Conservation (phyloP, 768 basidiomycete genomes). For the Clavulina sp. region DNA sequence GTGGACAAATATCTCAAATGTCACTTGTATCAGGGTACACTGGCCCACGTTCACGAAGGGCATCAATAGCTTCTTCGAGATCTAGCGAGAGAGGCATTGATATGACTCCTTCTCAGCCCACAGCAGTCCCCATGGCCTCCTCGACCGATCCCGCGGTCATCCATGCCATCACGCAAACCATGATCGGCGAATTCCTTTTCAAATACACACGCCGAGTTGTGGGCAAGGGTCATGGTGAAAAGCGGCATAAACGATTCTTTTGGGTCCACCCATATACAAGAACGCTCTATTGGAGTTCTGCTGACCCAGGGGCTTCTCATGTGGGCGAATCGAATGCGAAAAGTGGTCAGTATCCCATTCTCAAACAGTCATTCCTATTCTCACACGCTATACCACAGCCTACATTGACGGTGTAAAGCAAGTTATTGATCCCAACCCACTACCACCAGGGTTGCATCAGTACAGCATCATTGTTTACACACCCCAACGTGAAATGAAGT, state of each 20-base stretch:
- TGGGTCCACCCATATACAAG: slow-evolving; percentile 99
- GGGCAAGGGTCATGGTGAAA: slow-evolving; percentile 80
- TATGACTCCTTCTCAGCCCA: slow-evolving; percentile 2
- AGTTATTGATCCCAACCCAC: slow-evolving; percentile 89
- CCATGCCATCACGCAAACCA: slow-evolving; percentile 96
- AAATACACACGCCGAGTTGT: slow-evolving; percentile 87
- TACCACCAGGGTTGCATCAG: slow-evolving; percentile 83
- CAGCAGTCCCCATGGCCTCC: slow-evolving; percentile 17
- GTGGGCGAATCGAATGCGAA: slow-evolving; percentile 88
- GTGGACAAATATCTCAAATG: slow-evolving; percentile 40
- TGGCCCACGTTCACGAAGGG: slow-evolving; percentile 51
- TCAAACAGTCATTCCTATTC: slow-evolving; percentile 1
- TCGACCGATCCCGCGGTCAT: slow-evolving; percentile 81
- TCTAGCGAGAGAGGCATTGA: slow-evolving; percentile 11
- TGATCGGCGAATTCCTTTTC: slow-evolving; percentile 98
- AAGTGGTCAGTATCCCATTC: slow-evolving; percentile 53
- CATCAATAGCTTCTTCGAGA: slow-evolving; percentile 56
- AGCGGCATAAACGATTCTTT: slow-evolving; percentile 88
- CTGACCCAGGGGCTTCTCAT: slow-evolving; percentile 77
- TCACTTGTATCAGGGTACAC: slow-evolving; percentile 53
- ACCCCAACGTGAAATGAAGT: slow-evolving; percentile 91
- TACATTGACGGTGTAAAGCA: slow-evolving; percentile 85
- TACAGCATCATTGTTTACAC: slow-evolving; percentile 89
- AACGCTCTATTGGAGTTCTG: slow-evolving; percentile 91
- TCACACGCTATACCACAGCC: slow-evolving; percentile 23